Conservation (phyloP, 352 stramenopile genomes). For the Globisporangium okanoganense region DNA sequence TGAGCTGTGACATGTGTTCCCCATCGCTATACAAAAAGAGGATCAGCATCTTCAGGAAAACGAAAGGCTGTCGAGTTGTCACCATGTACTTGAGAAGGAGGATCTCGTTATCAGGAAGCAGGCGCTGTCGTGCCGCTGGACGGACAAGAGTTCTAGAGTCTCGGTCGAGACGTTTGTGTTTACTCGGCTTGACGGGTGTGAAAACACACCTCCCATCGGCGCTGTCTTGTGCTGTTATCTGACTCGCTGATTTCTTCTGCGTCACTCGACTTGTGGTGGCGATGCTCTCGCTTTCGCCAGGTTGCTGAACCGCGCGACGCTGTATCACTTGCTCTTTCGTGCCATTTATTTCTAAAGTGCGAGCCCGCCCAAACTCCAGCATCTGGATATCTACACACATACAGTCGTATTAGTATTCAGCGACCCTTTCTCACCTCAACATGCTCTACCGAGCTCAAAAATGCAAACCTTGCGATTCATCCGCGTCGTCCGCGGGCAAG, state of each 20-base stretch:
- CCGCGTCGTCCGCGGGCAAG: constrained; percentile 29
- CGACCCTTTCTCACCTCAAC: not conserved
- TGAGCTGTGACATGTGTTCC: constrained; percentile 26
- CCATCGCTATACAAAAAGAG: constrained; percentile 20
- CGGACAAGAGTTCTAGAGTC: not conserved
- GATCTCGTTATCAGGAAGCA: constrained; percentile 20
- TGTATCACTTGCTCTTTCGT: not conserved
- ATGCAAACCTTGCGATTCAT: constrained; percentile 48
- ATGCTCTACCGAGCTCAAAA: not conserved
- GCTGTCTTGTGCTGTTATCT: constrained; percentile 8
- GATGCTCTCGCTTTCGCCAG: not conserved
- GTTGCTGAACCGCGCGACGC: not conserved
- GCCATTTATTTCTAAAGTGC: not conserved
- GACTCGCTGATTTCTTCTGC: constrained; percentile 6
- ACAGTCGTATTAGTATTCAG: not conserved
- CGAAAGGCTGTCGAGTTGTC: not conserved
- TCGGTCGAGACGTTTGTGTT: constrained; percentile 16
- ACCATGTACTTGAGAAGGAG: constrained; percentile 10
- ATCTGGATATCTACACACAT: constrained; percentile 43
- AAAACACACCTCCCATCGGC: constrained; percentile 39
- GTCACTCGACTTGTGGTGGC: not conserved
- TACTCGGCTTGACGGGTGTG: constrained; percentile 48
- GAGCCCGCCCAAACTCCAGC: constrained; percentile 37
- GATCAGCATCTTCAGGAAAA: not conserved
- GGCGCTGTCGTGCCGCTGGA: constrained; percentile 19